Evolutionary conservation across 257 asterid species (phyloP).

Genomic region (Solanum peruvianum): DNA sequence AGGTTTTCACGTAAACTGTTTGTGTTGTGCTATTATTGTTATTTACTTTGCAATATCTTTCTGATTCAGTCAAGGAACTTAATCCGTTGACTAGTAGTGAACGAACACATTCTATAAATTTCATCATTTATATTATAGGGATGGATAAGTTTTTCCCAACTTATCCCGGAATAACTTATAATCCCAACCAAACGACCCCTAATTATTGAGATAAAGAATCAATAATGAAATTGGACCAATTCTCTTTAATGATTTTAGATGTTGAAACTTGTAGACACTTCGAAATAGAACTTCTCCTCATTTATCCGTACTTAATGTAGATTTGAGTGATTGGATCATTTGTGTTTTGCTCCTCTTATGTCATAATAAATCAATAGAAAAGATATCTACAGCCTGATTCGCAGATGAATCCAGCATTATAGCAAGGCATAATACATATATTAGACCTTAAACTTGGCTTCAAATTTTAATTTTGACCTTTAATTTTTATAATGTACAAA

Average conservation of each 20-base stretch:
- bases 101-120: no score
- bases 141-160: background rate
- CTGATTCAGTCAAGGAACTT: no score
- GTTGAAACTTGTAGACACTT: background rate
- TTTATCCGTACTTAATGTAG: background rate
- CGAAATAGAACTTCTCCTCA: background rate
- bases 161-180: background rate
- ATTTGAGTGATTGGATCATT: background rate
- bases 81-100: no score
- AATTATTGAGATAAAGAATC: background rate
- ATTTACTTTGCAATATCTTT: no score
- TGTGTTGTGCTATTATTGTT: no score
- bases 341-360: background rate
- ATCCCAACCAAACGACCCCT: background rate
- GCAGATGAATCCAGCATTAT: slow-evolving; percentile 78
- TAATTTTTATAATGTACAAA: no score
- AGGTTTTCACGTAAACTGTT: no score
- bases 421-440: no score
- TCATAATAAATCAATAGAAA: background rate
- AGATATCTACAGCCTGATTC: slow-evolving; percentile 62
- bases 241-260: background rate
- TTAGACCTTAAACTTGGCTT: no score
- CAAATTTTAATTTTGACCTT: no score
- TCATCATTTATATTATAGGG: background rate
- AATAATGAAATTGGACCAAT: background rate